These are phyloP conservation scores for Rostrohypoxylon terebratum DNA, from an alignment of 495 filamentous ascomycete species.

Conservation along the genomic window DNA sequence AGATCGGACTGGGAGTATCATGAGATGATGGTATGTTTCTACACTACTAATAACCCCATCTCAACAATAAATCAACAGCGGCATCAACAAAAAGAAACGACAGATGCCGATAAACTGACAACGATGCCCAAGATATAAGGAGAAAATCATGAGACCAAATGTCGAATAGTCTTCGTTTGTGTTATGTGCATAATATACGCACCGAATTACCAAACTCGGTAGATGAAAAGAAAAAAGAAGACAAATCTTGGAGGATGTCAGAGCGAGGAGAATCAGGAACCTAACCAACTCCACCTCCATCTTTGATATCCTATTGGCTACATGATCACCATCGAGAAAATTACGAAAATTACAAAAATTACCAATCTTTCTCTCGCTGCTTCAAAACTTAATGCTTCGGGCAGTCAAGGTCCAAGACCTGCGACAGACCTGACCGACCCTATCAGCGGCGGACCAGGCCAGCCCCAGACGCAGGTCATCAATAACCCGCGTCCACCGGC, in stretches of 20 bases:
- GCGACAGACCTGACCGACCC: conserved; percentile 6
- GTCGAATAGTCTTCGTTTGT: conserved; percentile 17
- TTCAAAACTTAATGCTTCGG: background rate
- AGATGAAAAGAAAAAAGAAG: background rate
- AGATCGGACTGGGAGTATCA: conserved; percentile 28
- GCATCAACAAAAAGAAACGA: conserved; percentile 6
- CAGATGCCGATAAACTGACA: conserved; percentile 14
- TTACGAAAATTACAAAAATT: conserved; percentile 6
- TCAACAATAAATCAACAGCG: background rate
- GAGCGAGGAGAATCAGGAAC: background rate
- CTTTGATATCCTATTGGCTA: conserved; percentile 23
- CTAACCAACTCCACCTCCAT: background rate
- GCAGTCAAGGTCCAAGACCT: background rate
- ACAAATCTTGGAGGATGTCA: background rate
- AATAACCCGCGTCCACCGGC: conserved; percentile 42
- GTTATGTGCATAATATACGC: conserved; percentile 15
- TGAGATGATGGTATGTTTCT: conserved; percentile 40
- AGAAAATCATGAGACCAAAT: conserved; percentile 27
- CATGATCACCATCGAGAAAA: background rate
- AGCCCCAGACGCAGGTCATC: conserved; percentile 43
- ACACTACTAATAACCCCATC: conserved; percentile 10
- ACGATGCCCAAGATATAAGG: conserved; percentile 12
- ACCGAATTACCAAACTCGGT: conserved; percentile 17
- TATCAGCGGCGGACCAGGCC: conserved; percentile 25
- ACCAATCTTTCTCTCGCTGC: background rate